phyloP scores from a whole-genome alignment of 2,329 filamentous ascomycete genomes.

The Fusarium falciforme region DNA sequence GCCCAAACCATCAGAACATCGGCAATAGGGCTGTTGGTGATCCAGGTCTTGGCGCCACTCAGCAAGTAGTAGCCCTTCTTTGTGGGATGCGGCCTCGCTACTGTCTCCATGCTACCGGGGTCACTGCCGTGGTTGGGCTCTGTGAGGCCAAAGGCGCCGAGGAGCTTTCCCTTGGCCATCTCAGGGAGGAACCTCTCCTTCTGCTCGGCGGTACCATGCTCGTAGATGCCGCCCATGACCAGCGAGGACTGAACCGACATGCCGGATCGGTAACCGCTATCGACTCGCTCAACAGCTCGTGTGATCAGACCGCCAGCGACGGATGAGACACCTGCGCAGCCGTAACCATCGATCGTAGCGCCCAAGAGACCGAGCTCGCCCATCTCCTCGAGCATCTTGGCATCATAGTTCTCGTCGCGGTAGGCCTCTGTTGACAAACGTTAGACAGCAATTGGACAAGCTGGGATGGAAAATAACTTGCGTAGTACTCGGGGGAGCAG shows the following conservation, averaged over 20 bases:
- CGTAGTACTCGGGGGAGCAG: constrained; percentile 87
- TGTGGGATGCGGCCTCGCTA: constrained; percentile 84
- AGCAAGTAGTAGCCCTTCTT: constrained; percentile 85
- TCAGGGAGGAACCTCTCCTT: constrained; percentile 85
- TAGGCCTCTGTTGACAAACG: constrained; percentile 73
- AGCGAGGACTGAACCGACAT: constrained; percentile 95
- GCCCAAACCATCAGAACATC: constrained; percentile 92
- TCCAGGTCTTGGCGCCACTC: constrained; percentile 92
- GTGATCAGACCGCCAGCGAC: constrained; percentile 93
- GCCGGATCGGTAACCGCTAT: constrained; percentile 90
- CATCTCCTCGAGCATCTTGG: constrained; percentile 89
- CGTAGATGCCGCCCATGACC: constrained; percentile 92
- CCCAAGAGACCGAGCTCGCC: constrained; percentile 90
- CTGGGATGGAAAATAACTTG: constrained; percentile 54
- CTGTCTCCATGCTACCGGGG: constrained; percentile 90
- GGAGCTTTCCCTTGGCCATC: constrained; percentile 83
- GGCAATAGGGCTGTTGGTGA: constrained; percentile 92
- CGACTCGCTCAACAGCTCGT: constrained; percentile 88
- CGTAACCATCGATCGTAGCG: constrained; percentile 87
- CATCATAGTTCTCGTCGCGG: constrained; percentile 86
- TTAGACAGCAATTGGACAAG: constrained; percentile 17
- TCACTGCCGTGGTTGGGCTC: constrained; percentile 95
- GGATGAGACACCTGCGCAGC: constrained; percentile 86
- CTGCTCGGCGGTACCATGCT: constrained; percentile 87
- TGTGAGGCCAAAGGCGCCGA: constrained; percentile 90